Percentiles rank a stretch among this genome's conserved stretches.
Evolutionary conservation across 768 basidiomycete species (phyloP).

Genomic region (Sporobolomyces pararoseus): DNA sequence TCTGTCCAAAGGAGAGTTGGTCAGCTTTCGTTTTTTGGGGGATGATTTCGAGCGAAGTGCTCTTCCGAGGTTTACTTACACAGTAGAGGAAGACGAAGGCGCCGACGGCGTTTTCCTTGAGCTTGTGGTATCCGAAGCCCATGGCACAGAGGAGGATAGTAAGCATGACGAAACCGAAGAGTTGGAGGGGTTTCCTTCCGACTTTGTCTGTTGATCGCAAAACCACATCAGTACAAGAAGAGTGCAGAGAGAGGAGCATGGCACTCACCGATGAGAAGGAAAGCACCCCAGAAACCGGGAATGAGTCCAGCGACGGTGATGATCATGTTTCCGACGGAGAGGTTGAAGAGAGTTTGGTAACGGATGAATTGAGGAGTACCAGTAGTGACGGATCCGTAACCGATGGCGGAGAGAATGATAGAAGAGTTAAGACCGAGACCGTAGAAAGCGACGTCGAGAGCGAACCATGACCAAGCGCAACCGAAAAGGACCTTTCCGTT

Average conservation of each 20-base stretch:
- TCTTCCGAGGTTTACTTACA: slow-evolving; percentile 56
- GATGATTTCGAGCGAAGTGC: too few species aligned
- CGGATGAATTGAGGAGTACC: slow-evolving; percentile 59
- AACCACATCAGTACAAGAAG: too few species aligned
- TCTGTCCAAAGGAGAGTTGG: not conserved
- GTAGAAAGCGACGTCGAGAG: slow-evolving; percentile 56
- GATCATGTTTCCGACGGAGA: slow-evolving; percentile 62
- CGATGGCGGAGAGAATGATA: slow-evolving; percentile 69
- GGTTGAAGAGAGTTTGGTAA: slow-evolving; percentile 64
- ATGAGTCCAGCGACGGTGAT: slow-evolving; percentile 56
- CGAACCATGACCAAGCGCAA: slow-evolving; percentile 67
- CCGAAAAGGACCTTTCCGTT: slow-evolving; percentile 67
- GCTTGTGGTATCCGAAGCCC: slow-evolving; percentile 48
- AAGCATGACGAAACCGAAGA: slow-evolving; percentile 67
- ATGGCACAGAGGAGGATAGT: slow-evolving; percentile 44
- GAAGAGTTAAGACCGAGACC: slow-evolving; percentile 62
- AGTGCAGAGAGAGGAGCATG: too few species aligned
- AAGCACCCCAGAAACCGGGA: slow-evolving; percentile 50
- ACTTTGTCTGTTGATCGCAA: slow-evolving; percentile 49
- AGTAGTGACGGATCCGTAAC: slow-evolving; percentile 54
- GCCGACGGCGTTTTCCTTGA: slow-evolving; percentile 55
- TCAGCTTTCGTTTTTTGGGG: too few species aligned
- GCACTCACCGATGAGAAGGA: slow-evolving; percentile 61
- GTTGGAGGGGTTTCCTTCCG: slow-evolving; percentile 56
- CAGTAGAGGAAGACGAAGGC: slow-evolving; percentile 71